Evolutionary conservation across 1,139 yeast genomes (phyloP).

Genomic region (Debaryomyces coudertii): DNA sequence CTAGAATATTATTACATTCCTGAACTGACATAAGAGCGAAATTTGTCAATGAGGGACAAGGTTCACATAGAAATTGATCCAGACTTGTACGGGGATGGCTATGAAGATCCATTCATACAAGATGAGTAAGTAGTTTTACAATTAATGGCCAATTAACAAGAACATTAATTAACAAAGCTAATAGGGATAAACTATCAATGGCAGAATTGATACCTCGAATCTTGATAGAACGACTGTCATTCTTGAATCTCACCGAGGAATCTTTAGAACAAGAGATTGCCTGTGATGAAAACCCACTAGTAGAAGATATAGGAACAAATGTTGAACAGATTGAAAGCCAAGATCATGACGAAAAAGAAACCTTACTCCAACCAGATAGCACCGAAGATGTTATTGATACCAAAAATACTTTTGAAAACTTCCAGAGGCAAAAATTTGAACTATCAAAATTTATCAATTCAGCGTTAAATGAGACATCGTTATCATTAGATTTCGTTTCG

Average conservation of each 20-base stretch:
- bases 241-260: slow-evolving; percentile 58
- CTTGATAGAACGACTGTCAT: slow-evolving; percentile 41
- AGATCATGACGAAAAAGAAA: slow-evolving; percentile 8
- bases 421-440: slow-evolving; percentile 58
- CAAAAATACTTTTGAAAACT: slow-evolving; percentile 45
- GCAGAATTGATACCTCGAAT: slow-evolving; percentile 48
- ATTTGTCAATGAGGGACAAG: slow-evolving; percentile 10
- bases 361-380: slow-evolving; percentile 10
- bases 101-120: slow-evolving; percentile 42
- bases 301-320: slow-evolving; percentile 6
- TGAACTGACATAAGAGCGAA: neutral
- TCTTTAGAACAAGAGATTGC: slow-evolving; percentile 36
- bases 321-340: slow-evolving; percentile 13
- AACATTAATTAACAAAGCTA: slow-evolving; percentile 17
- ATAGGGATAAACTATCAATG: slow-evolving; percentile 41
- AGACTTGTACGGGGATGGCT: slow-evolving; percentile 29
- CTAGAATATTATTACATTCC: neutral
- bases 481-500: slow-evolving; percentile 86
- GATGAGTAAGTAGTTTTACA: slow-evolving; percentile 40
- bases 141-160: neutral
- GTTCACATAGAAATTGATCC: slow-evolving; percentile 25
- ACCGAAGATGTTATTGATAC: slow-evolving; percentile 13
- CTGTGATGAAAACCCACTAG: slow-evolving; percentile 8
- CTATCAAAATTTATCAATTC: slow-evolving; percentile 57
- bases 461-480: slow-evolving; percentile 87